Evolutionary conservation across 73 alveolate species (phyloP), one percentile per base, ranked within the genome.

Genomic region (Paramecium biaurelia): DNA sequence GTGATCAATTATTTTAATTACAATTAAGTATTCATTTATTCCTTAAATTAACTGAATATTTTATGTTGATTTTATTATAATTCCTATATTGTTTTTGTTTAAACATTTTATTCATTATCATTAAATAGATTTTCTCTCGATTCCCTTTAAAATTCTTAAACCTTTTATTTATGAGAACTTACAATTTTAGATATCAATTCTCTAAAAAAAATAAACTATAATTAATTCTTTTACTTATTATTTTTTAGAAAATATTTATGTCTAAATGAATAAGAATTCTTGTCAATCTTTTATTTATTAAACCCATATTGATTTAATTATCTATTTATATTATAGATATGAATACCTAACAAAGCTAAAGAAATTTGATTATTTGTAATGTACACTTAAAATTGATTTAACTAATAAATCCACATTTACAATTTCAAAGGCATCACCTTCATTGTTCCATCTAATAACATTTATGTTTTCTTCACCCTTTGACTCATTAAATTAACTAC

Each of bases 381-480:
- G 84, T 63, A 63, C 84, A 63, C 84, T 63, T 26, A 63, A 63
- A 30, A 63, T 32, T 15, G 21, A 63, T 26, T 63, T 63, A 4
- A 63, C 84, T 26, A 63, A 63, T 26, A 32, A 63, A 14, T 63
- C 45, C 15, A 30, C 84, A 26, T 63, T 63, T 30, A 30, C 45
- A 30, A 63, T 63, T 63, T 63, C 41, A 63, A 63, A 63, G 21
- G 84, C 84, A 26, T 63, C 84, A 0, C 84, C 84, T 10, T 63
- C 84, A 63, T 63, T 26, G 89, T 63, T 63, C 84, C 84, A 63
- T 63, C 84, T 26, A 63, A 63, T 63, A 3, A 63, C 41, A 63
- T 63, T 32, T 2, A 63, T 30, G 41, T 63, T 26, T 63, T 63
- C 84, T 30, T 63, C 84, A 21, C 68, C 68, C 68, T 32, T 63